These are phyloP conservation scores for Penicillium palitans DNA, from an alignment of 2,329 filamentous ascomycete species.

Conservation along the genomic window DNA sequence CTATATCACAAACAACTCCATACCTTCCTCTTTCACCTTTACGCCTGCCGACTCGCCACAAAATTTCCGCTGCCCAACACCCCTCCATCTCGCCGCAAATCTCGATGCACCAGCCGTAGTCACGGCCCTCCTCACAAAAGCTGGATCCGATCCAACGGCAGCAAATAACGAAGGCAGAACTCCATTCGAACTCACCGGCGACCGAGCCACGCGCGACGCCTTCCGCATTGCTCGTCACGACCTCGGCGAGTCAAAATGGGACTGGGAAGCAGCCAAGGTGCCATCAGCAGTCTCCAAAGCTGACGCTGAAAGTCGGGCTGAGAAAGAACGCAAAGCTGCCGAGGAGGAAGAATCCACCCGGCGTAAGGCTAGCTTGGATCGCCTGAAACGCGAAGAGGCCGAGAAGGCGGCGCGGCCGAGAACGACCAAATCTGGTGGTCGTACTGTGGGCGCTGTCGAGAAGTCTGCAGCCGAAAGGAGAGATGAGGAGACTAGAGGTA, in stretches of 20 bases:
- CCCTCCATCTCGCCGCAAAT: constrained; percentile 81
- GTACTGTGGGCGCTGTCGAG: constrained; percentile 58
- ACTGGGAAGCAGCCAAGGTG: constrained; percentile 76
- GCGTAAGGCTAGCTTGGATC: constrained; percentile 71
- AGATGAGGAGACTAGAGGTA: constrained; percentile 78
- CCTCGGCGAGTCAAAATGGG: constrained; percentile 72
- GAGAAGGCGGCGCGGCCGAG: constrained; percentile 43
- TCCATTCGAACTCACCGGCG: constrained; percentile 82
- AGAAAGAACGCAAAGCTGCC: constrained; percentile 68
- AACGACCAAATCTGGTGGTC: constrained; percentile 54
- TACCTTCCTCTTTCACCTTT: constrained; percentile 73
- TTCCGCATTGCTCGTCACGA: constrained; percentile 86
- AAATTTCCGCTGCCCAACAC: constrained; percentile 77
- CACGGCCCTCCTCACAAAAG: constrained; percentile 72
- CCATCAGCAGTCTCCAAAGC: constrained; percentile 68
- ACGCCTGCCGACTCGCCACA: constrained; percentile 64
- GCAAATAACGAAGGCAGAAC: constrained; percentile 76
- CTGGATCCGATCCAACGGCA: constrained; percentile 69
- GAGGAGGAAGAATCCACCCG: constrained; percentile 69
- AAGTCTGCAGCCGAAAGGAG: constrained; percentile 79
- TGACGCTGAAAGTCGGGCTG: constrained; percentile 69
- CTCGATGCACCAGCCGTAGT: constrained; percentile 79
- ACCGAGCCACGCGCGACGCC: constrained; percentile 81
- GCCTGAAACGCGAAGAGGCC: constrained; percentile 65
- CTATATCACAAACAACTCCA: constrained; percentile 74